Base-by-base conservation (phyloP, 331 rosid genomes). In the Pyracantha coccinea region DNA sequence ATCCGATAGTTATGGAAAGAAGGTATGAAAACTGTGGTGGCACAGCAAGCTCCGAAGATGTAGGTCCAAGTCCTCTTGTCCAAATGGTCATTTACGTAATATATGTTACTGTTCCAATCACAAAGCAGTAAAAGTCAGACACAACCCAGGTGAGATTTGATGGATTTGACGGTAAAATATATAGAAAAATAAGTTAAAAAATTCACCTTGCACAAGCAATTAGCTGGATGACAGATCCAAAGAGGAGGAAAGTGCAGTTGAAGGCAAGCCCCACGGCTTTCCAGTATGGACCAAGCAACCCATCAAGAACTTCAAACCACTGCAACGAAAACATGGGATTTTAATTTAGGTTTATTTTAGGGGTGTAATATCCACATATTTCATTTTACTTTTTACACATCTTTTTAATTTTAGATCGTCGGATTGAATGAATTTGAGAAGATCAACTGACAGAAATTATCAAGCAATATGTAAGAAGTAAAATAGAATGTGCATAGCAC, bases 271-370 rank as follows among this genome's bases (percentile, higher is more conserved):
- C 99, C 53, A 74, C 21, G 9, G 97, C 96, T 74, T 92, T 94
- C 99, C 99, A 94, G 63, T 80, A 86, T 4, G 96, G 89, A 66
- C 99, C 99, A 45, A 94, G 68, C 50, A 94, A 80, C 57, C 97
- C 99, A 82, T 94, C 99, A 24, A 94, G 96, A 71, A 95, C 97
- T 83, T 95, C 99, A 41, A 95, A 95, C 97, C 97, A 95, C 92
- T 92, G 87, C 82, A 84, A 73, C 73, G 52, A 59, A 28, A 63
- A 50, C 23, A 17, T 63, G 23, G 58, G 47, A 41, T 41, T 53
- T 16, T 16, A 53, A 16, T 53, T 53, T 53, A 14, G 58, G 58
- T 16, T 53, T n/a, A n/a, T n/a, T n/a, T n/a, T n/a, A n/a, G n/a
- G n/a, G n/a, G n/a, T n/a, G n/a, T n/a, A n/a, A n/a, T n/a, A n/a